Conservation (phyloP, 2,329 filamentous ascomycete genomes). For the Claviceps purpurea region DNA sequence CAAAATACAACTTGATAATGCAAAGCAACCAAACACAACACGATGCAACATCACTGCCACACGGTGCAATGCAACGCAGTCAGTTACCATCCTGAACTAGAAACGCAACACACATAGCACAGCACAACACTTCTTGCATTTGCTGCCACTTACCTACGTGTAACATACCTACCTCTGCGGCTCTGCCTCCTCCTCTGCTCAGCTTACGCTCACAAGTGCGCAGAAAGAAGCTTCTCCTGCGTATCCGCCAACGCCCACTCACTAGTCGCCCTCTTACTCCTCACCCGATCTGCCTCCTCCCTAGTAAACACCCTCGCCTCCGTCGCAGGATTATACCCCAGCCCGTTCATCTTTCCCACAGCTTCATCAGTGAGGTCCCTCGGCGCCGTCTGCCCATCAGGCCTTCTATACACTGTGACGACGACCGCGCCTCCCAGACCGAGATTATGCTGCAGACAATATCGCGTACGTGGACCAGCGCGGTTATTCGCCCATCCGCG, state of each 20-base stretch:
- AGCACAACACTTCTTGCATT: no score
- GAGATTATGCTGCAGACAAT: slow-evolving; percentile 82
- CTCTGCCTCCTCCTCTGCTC: no score
- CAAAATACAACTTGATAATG: no score
- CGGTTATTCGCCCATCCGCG: slow-evolving; percentile 94
- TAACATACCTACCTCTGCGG: no score
- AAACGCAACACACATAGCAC: no score
- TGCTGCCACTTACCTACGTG: no score
- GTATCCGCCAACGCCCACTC: slow-evolving; percentile 67
- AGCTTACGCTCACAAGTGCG: not conserved
- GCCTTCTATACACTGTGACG: slow-evolving; percentile 75
- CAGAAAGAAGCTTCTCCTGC: slow-evolving; percentile 22
- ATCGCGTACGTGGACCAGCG: slow-evolving; percentile 50
- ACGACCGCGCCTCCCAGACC: slow-evolving; percentile 85
- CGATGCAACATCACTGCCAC: no score
- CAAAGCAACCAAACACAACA: no score
- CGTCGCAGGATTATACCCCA: slow-evolving; percentile 88
- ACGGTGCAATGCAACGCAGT: no score
- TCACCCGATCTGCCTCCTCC: slow-evolving; percentile 56
- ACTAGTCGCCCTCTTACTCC: slow-evolving; percentile 50
- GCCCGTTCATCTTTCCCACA: slow-evolving; percentile 50
- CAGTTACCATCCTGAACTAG: no score
- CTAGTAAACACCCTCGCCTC: slow-evolving; percentile 80
- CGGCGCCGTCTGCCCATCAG: slow-evolving; percentile 55
- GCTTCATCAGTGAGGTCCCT: slow-evolving; percentile 45